Evolutionary conservation across 2,329 filamentous ascomycete genomes (phyloP).

Genomic region (Monosporascus cannonballus): DNA sequence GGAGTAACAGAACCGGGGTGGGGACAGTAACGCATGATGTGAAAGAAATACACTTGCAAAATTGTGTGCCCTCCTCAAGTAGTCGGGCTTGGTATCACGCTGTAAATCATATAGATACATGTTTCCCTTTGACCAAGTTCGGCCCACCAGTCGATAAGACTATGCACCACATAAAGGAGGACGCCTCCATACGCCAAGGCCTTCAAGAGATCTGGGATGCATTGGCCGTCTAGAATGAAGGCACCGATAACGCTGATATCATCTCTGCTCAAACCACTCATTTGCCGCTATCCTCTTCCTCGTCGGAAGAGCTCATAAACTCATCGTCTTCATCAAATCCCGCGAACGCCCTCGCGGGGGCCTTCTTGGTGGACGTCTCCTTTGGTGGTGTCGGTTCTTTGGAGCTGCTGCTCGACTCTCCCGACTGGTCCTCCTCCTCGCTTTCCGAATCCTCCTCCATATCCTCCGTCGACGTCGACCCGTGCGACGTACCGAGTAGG

Average conservation of each 20-base stretch:
- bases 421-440: slow-evolving; percentile 29
- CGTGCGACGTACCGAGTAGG: slow-evolving; percentile 44
- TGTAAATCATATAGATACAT: too few species aligned
- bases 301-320: slow-evolving; percentile 64
- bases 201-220: background rate
- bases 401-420: slow-evolving; percentile 33
- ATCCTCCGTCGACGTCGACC: slow-evolving; percentile 36
- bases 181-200: background rate
- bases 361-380: slow-evolving; percentile 33
- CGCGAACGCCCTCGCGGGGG: slow-evolving; percentile 48
- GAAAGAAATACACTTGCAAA: too few species aligned
- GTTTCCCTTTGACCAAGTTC: too few species aligned
- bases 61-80: too few species aligned
- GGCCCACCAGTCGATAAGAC: too few species aligned
- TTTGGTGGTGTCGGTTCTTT: slow-evolving; percentile 45
- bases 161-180: too few species aligned
- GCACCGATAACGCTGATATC: background rate
- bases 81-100: too few species aligned
- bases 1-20: too few species aligned
- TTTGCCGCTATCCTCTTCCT: slow-evolving; percentile 35
- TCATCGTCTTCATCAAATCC: slow-evolving; percentile 78
- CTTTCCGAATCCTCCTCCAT: slow-evolving; percentile 28
- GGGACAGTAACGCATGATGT: too few species aligned
- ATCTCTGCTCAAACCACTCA: slow-evolving; percentile 1
- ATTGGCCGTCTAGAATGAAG: background rate